A percentile compares a stretch with the other conserved stretches of the same genome.
Evolutionary conservation across 805 yeast species (phyloP).

Genomic region (Yamadazyma endophytica): DNA sequence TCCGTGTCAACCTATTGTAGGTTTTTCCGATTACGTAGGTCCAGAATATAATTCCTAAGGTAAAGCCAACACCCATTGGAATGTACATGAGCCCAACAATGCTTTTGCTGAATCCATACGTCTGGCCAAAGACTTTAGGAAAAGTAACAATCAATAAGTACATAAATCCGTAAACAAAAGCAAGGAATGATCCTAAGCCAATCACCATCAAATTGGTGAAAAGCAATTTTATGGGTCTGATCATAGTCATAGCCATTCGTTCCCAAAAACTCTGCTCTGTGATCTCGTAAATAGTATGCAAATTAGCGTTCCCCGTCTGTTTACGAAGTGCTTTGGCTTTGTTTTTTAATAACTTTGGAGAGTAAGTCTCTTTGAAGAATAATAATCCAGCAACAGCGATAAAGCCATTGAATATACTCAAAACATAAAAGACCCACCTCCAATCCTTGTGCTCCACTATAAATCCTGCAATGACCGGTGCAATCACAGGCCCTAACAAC

Average conservation of each 20-base stretch:
- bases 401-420: slow-evolving; percentile 30
- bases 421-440: slow-evolving; percentile 36
- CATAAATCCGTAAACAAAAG: slow-evolving; percentile 39
- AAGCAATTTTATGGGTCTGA: slow-evolving; percentile 30
- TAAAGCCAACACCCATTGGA: slow-evolving; percentile 36
- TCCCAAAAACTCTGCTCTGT: slow-evolving; percentile 19
- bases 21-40: slow-evolving; percentile 22
- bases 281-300: slow-evolving; percentile 36
- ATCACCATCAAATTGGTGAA: slow-evolving; percentile 34
- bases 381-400: slow-evolving; percentile 28
- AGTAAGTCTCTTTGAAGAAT: slow-evolving; percentile 30
- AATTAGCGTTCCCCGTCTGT: slow-evolving; percentile 30
- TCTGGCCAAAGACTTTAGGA: slow-evolving; percentile 25
- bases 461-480: slow-evolving; percentile 35
- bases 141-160: slow-evolving; percentile 38
- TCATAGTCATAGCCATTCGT: slow-evolving; percentile 20
- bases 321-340: slow-evolving; percentile 26
- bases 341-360: slow-evolving; percentile 27
- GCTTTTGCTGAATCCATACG: slow-evolving; percentile 29
- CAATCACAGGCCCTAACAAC: slow-evolving; percentile 33
- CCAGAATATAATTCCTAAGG: slow-evolving; percentile 28
- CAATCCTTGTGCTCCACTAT: slow-evolving; percentile 27
- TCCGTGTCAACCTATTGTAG: slow-evolving; percentile 19
- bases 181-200: slow-evolving; percentile 40
- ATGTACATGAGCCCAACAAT: slow-evolving; percentile 34